phyloP scores from a whole-genome alignment of 148 eudicot genomes.

The Chenopodium album region DNA sequence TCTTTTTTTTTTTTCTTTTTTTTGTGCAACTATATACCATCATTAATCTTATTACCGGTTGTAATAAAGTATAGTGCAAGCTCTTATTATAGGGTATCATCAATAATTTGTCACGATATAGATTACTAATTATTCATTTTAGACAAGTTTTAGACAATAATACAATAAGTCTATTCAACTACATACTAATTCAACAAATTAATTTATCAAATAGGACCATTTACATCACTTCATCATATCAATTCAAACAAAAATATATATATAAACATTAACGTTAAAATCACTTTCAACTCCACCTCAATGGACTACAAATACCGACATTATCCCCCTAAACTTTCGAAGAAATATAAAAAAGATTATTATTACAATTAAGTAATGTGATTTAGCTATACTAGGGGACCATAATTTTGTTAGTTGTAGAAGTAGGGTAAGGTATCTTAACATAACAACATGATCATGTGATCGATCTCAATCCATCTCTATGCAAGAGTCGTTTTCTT shows the following conservation, averaged over 20 bases:
- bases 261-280: background rate
- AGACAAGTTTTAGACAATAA: slow-evolving; percentile 3
- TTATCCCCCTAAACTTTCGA: background rate
- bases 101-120: background rate
- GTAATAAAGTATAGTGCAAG: too few relatives aligned
- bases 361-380: background rate
- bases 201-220: background rate
- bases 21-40: too few relatives aligned
- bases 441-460: slow-evolving; percentile 27
- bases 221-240: background rate
- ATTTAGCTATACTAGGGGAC: slow-evolving; percentile 16
- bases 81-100: background rate
- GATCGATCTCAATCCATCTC: slow-evolving; percentile 26
- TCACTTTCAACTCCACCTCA: background rate
- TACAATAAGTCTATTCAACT: background rate
- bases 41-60: background rate
- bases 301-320: slow-evolving; percentile 8
- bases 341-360: background rate
- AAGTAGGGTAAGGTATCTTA: slow-evolving; percentile 29
- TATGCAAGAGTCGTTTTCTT: slow-evolving; percentile 27
- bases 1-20: too few relatives aligned
- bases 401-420: slow-evolving; percentile 21
- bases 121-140: background rate
- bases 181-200: background rate
- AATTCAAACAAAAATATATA: background rate